Percentiles rank a stretch among this genome's conserved stretches.
Evolutionary conservation across 2,329 filamentous ascomycete genomes (phyloP).

Genomic region (Nothophaeocryptopus gaeumannii): DNA sequence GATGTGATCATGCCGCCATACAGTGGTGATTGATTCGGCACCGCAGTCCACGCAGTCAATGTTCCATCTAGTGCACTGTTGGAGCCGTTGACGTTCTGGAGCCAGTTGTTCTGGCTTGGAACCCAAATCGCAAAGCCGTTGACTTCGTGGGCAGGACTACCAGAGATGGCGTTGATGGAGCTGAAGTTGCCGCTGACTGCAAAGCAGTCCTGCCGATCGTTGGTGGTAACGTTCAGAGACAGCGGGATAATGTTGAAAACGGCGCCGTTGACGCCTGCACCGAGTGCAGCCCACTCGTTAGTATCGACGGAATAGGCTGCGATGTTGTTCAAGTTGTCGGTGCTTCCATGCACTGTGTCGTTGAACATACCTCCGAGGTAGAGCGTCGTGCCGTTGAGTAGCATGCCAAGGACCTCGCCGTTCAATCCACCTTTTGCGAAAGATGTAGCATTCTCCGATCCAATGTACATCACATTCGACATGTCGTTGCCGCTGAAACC

Average conservation of each 20-base stretch:
- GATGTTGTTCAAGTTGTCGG: conserved; percentile 67
- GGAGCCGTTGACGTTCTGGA: conserved; percentile 68
- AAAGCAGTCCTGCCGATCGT: conserved; percentile 68
- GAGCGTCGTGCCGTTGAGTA: conserved; percentile 62
- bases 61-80: conserved; percentile 68
- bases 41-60: conserved; percentile 67
- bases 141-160: conserved; percentile 59
- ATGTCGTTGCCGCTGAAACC: conserved; percentile 71
- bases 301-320: conserved; percentile 69
- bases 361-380: conserved; percentile 87
- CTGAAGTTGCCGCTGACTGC: conserved; percentile 78
- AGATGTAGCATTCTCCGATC: conserved; percentile 57
- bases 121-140: conserved; percentile 90
- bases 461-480: conserved; percentile 73
- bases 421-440: conserved; percentile 74
- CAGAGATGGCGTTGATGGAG: conserved; percentile 65
- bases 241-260: conserved; percentile 75
- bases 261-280: conserved; percentile 78
- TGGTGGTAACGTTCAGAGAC: conserved; percentile 70
- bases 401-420: conserved; percentile 69
- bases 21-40: conserved; percentile 60
- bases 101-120: conserved; percentile 78
- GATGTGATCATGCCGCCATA: conserved; percentile 83
- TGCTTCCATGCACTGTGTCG: conserved; percentile 62
- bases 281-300: conserved; percentile 73